Evolutionary conservation across 148 eudicot species (phyloP), one percentile per base, ranked within the genome.

Genomic region (Camellia sinensis): DNA sequence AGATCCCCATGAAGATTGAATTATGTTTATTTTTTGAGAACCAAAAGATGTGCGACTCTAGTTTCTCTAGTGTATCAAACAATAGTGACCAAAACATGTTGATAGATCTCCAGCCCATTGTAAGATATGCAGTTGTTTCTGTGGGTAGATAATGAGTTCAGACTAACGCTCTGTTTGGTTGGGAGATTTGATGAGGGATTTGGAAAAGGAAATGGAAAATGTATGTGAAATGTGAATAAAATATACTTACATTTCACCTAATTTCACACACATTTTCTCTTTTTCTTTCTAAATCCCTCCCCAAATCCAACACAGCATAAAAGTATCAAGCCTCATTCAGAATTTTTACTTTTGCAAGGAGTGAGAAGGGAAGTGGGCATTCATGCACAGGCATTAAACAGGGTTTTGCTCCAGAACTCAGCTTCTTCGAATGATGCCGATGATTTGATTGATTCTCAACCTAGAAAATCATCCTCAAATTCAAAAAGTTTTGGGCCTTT

Each of bases 301-400:
- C 37, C 1, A 29, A 29, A 29, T 29, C 37, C 37, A 29, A 29
- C 37, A 29, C 37, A 1, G 37, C 37, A 29, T 29, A 3, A 3
- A 19, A 43, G 22, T 21, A 37, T 14, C 50, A 18, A 3, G 45
- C 53, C 67, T 70, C 15, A 21, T 69, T 8, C 11, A 17, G 4
- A 41, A 18, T 53, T 22, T 62, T 1, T 79, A 59, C 53, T 64
- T 79, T 60, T 79, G 84, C 86, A 95, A 97, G 99, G 99, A 79
- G 97, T 95, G 48, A 85, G 97, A 80, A 92, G 97, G 84, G 97
- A 92, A 91, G 97, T 92, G 40, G 97, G 97, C 54, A 85, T 81
- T 73, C 98, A 95, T 84, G 98, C 98, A 65, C 93, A 86, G 80
- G 88, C 86, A 17, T 70, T 95, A 79, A 95, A 95, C 81, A 90